Evolutionary conservation across 208 protist species (phyloP), one percentile per base, ranked within the genome.

Genomic region (Tritrichomonas musculus): DNA sequence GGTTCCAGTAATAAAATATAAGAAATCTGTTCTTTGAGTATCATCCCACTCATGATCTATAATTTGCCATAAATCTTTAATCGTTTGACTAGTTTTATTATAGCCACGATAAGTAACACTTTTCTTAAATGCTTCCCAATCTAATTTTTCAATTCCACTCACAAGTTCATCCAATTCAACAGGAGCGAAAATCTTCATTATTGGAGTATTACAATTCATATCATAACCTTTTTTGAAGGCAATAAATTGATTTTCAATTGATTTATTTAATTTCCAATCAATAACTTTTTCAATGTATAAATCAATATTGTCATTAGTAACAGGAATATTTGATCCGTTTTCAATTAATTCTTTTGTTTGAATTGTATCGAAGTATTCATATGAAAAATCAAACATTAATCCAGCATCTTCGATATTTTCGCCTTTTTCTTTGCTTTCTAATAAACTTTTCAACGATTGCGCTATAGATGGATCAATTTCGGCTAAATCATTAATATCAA

Each of bases 1-100:
- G 47, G 92, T 93, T 75, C 96, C 96, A 25, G 96, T 97, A n/a
- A 47, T 93, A 93, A 97, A 97, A 33, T 94, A 93, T 53, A 97
- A 93, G 47, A 97, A 95, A 36, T 41, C 33, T 82, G 93, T 92
- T 94, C 96, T 94, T 60, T 96, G n/a, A 44, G 95, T 95, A 27
- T 94, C 27, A 11, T 55, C 65, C 75, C 96, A 93, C 49, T 66
- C 65, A 66, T 96, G 92, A 53, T 96, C 93, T 39, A 96, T 80
- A 0, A 97, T 92, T 77, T 93, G 73, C 96, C 96, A 97, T 65
- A 97, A 95, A 22, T 93, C 25, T 36, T n/a, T 22, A 50, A 97
- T 95, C 47, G 93, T 36, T 3, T 53, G 27, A 33, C 22, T n/a
- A 33, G 69, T 41, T 0, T 20, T 44, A n/a, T 22, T 75, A 94